These are phyloP conservation scores for Penicillium sp. DNA, from an alignment of 2,329 filamentous ascomycete species.

Conservation along the genomic window DNA sequence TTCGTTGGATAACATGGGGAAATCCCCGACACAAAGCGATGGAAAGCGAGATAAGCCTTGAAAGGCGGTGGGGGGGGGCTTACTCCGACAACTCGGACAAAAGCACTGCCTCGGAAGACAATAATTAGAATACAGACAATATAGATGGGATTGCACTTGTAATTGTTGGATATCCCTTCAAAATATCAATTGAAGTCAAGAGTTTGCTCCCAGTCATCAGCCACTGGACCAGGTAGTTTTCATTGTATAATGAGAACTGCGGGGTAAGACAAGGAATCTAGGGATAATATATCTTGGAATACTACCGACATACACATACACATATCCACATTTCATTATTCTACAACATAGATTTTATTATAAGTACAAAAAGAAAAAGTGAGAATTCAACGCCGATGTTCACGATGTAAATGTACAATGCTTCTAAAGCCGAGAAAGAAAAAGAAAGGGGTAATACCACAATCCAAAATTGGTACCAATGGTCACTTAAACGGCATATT, in stretches of 20 bases:
- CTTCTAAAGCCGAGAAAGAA: neutral
- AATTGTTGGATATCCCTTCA: neutral
- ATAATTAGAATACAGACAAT: neutral
- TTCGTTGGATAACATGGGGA: constrained; percentile 26
- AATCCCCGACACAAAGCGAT: constrained; percentile 30
- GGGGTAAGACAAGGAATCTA: constrained; percentile 24
- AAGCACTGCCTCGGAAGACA: neutral
- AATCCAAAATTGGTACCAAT: neutral
- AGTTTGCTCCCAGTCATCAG: neutral
- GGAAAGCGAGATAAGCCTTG: constrained; percentile 40
- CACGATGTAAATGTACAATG: neutral
- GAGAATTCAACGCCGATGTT: neutral
- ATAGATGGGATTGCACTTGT: neutral
- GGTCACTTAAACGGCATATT: neutral
- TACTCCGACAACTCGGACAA: constrained; percentile 15
- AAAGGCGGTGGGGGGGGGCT: constrained; percentile 32
- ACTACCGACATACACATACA: neutral
- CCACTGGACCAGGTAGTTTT: constrained; percentile 16
- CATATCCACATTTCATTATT: neutral
- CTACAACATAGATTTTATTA: neutral
- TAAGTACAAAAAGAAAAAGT: neutral
- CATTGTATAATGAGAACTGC: constrained; percentile 27
- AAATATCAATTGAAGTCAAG: neutral
- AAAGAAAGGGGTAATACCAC: neutral
- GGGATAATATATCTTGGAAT: neutral